Evolutionary conservation across 1,284 basidiomycete species (phyloP).

Genomic region (Moniliophthora roreri): DNA sequence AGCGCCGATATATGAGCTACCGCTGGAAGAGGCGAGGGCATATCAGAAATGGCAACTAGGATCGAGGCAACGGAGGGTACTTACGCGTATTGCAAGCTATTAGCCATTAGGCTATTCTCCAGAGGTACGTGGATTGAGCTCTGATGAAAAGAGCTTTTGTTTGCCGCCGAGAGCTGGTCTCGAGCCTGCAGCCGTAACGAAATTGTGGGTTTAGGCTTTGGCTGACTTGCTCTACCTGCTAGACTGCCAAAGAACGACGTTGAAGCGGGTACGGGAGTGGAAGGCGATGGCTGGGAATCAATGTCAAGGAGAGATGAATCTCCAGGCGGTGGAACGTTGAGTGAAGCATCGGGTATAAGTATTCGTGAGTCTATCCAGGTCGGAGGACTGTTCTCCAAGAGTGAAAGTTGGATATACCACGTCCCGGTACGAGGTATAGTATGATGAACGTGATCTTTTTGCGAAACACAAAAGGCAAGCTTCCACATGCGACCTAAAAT

Average conservation of each 20-base stretch:
- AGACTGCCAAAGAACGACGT: slow-evolving; percentile 10
- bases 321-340: slow-evolving; percentile 14
- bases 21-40: slow-evolving; percentile 31
- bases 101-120: slow-evolving; percentile 42
- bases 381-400: slow-evolving; percentile 59
- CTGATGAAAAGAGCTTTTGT: slow-evolving; percentile 19
- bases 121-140: slow-evolving; percentile 41
- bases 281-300: slow-evolving; percentile 11
- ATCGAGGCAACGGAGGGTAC: slow-evolving; percentile 23
- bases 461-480: slow-evolving; percentile 48
- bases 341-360: slow-evolving; percentile 41
- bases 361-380: slow-evolving; percentile 60
- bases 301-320: neutral
- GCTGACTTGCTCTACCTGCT: slow-evolving; percentile 10
- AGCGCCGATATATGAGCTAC: slow-evolving; percentile 51
- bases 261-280: slow-evolving; percentile 16
- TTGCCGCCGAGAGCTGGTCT: slow-evolving; percentile 26
- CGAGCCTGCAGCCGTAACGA: slow-evolving; percentile 40
- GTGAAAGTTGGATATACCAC: slow-evolving; percentile 55
- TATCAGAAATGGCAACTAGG: neutral
- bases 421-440: slow-evolving; percentile 36
- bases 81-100: slow-evolving; percentile 58
- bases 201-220: slow-evolving; percentile 37
- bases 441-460: slow-evolving; percentile 18
- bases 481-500: slow-evolving; percentile 61